These are phyloP conservation scores for Lepraria neglecta DNA, from an alignment of 495 filamentous ascomycete genomes.

Conservation along the genomic window DNA sequence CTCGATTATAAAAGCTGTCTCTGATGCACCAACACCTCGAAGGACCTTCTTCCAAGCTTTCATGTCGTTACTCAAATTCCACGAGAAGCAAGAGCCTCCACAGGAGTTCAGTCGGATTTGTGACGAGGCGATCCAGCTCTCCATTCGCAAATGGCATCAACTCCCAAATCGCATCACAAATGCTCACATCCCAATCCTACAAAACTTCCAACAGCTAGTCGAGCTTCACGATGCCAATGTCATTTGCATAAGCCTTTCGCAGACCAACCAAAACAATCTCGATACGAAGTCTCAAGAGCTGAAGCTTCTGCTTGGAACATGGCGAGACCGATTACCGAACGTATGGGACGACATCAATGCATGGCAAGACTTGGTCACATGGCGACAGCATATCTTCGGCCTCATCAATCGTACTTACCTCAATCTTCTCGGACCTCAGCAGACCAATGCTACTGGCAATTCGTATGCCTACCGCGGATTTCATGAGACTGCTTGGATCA, in stretches of 20 bases:
- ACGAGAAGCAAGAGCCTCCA: conserved; percentile 74
- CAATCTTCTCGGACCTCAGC: conserved; percentile 70
- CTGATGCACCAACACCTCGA: conserved; percentile 91
- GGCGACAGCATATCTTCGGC: conserved; percentile 97
- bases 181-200: conserved; percentile 87
- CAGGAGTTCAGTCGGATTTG: conserved; percentile 82
- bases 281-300: conserved; percentile 93
- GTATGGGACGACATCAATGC: conserved; percentile 99
- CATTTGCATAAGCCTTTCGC: conserved; percentile 80
- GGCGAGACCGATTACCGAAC: conserved; percentile 93
- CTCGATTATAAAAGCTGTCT: conserved; percentile 85
- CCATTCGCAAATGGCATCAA: conserved; percentile 97
- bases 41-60: conserved; percentile 96
- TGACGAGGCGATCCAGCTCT: conserved; percentile 93
- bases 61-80: conserved; percentile 88
- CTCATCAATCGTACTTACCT: conserved; percentile 95
- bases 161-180: conserved; percentile 88
- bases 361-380: conserved; percentile 98
- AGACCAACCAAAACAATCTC: conserved; percentile 77
- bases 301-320: conserved; percentile 87
- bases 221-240: conserved; percentile 96
- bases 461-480: conserved; percentile 96
- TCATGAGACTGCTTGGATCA: conserved; percentile 99
- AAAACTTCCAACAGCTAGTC: conserved; percentile 98
- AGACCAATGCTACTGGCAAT: conserved; percentile 69